Base-by-base conservation (phyloP, 805 yeast genomes). In the Peterozyma toletana region DNA sequence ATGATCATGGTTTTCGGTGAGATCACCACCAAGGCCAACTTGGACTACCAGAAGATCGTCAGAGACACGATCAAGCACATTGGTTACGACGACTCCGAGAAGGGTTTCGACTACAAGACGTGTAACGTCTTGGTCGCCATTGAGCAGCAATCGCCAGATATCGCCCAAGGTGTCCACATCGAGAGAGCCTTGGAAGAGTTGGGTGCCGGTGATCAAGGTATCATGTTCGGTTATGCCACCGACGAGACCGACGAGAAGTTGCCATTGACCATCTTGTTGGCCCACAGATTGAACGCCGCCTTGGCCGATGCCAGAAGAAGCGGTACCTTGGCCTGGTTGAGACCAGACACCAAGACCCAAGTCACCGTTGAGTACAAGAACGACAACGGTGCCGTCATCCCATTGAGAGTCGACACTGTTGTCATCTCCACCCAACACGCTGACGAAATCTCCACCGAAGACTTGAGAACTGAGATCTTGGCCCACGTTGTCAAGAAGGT, bases 191-290 rank as follows among this genome's bases (percentile, higher is more conserved):
- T 93, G 53, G 99, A 93, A 78, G 95, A 93, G 48, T 81, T 93
- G 63, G 99, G 99, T 70, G 99, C 99, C 54, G 99, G 99, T 83
- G 99, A 93, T 76, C 99, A 93, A 75, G 99, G 99, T 84, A 93
- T 93, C 68, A 93, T 93, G 99, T 93, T 93, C 66, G 99, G 99
- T 71, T 93, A 93, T 71, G 99, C 99, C 58, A 83, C 98, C 51
- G 96, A 93, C 63, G 99, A 93, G 78, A 90, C 99, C 58, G 96
- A 91, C 66, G 98, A 93, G 77, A 83, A 86, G 67, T 77, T 93
- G 60, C 99, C 99, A 60, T 80, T 93, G 73, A 93, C 99, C 57
- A 80, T 93, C 52, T 71, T 93, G 58, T 80, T 93, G 64, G 83
- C 98, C 49, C 99, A 93, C 78, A 87, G 88, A 74, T 82, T 93